Base-by-base conservation (phyloP, 805 yeast genomes). In the Ogataea pignaliae region DNA sequence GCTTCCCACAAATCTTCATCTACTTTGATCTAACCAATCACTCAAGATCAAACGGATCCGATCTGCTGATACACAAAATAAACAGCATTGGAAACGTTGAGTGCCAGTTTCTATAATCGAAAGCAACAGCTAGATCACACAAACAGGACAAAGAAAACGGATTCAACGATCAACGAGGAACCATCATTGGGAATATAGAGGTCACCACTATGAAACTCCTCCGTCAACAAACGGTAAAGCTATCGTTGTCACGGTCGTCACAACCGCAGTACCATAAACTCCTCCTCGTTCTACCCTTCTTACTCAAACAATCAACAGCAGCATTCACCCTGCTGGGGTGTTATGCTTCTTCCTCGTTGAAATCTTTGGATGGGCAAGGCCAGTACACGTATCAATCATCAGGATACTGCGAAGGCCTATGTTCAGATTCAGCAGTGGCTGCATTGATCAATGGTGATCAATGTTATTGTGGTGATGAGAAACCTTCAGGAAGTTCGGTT, bases 381-480 rank as follows among this genome's bases (percentile, higher is more conserved):
- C 48, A 70, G 3, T 77, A 77, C 63, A 65, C 62, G 1, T 84
- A 68, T 56, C 90, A 85, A 61, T 75, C 89, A 9, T 72, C 79
- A 16, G 71, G 78, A 10, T 71, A 79, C 59, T 84, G 93, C 63
- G 69, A 75, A 53, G 55, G 57, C 3, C 63, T 65, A 46, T 88
- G 96, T 64, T 53, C 58, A 3, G 57, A 57, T 6, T 60, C 52
- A 45, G 77, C 76, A 3, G 65, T 66, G 50, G 78, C 78, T 15
- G 88, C 82, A 3, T 54, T 77, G 31, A 57, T 71, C 4, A 61
- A 71, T 44, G 86, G 88, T 6, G 53, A 68, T 18, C 56, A 65
- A 16, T 87, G 95, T 61, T 85, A 73, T 57, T 87, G 95, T 61
- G 90, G 89, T 18, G 65, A 72, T 55, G 50, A 65, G 0, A 44